Percentiles rank a stretch among this genome's conserved stretches.
phyloP scores from a whole-genome alignment of 805 yeast species.

The Pichia occidentalis region DNA sequence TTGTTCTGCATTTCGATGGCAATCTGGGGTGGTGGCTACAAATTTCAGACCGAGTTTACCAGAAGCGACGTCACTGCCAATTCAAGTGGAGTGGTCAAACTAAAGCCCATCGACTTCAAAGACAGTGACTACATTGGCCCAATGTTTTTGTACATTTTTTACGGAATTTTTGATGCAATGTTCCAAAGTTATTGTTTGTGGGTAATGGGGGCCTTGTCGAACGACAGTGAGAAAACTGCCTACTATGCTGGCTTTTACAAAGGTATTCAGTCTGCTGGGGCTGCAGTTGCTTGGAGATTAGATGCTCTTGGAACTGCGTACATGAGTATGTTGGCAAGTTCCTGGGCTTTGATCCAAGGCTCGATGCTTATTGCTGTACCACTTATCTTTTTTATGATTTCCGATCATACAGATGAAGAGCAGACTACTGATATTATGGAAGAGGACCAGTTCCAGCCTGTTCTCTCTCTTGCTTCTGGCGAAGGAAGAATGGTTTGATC shows the following conservation, averaged over 20 bases:
- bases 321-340: constrained; percentile 38
- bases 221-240: constrained; percentile 49
- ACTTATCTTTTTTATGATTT: constrained; percentile 37
- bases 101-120: constrained; percentile 37
- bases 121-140: constrained; percentile 48
- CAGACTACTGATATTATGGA: constrained; percentile 13
- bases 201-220: constrained; percentile 53
- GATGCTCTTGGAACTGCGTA: constrained; percentile 23
- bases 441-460: constrained; percentile 6
- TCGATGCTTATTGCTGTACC: constrained; percentile 46
- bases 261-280: constrained; percentile 59
- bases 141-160: constrained; percentile 55
- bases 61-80: constrained; percentile 21
- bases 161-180: constrained; percentile 53
- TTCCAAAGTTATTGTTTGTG: constrained; percentile 55
- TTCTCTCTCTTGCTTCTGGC: constrained; percentile 8
- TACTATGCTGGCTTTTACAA: constrained; percentile 58
- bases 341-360: constrained; percentile 47
- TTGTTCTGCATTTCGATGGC: constrained; percentile 35
- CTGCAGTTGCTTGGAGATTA: constrained; percentile 51
- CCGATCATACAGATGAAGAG: constrained; percentile 24
- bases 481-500: constrained; percentile 8
- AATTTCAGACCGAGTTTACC: constrained; percentile 25
- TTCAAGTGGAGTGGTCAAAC: not conserved
- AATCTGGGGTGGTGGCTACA: constrained; percentile 56